These are phyloP conservation scores for Aspergillus aculeatinus DNA, from an alignment of 2,329 filamentous ascomycete genomes.

Conservation along the genomic window DNA sequence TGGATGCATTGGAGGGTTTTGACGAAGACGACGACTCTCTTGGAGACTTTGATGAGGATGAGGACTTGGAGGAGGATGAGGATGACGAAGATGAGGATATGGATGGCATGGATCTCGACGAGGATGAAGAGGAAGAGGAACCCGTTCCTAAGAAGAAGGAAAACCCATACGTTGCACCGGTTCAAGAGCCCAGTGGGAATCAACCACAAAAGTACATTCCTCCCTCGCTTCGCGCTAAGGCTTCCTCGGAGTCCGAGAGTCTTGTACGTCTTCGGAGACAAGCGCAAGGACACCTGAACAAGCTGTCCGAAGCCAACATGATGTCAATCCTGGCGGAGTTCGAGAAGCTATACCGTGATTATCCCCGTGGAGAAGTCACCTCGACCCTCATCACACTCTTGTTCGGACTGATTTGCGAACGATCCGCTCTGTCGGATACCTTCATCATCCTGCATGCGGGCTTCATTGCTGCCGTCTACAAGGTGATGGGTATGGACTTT, in stretches of 20 bases:
- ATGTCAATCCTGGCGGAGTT: slow-evolving; percentile 79
- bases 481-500: slow-evolving; percentile 82
- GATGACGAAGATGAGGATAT: slow-evolving; percentile 39
- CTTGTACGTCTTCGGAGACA: slow-evolving; percentile 71
- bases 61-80: slow-evolving; percentile 28
- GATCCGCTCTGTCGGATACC: slow-evolving; percentile 76
- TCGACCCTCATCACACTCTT: slow-evolving; percentile 75
- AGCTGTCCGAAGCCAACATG: slow-evolving; percentile 87
- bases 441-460: slow-evolving; percentile 89
- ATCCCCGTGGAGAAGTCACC: slow-evolving; percentile 86
- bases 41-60: slow-evolving; percentile 24
- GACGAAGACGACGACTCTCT: slow-evolving; percentile 22
- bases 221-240: slow-evolving; percentile 70
- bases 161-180: slow-evolving; percentile 85
- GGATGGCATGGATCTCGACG: slow-evolving; percentile 1
- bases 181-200: slow-evolving; percentile 44
- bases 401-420: slow-evolving; percentile 75
- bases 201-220: slow-evolving; percentile 75
- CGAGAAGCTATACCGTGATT: slow-evolving; percentile 77
- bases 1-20: slow-evolving; percentile 36
- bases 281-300: slow-evolving; percentile 85
- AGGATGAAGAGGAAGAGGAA: slow-evolving; percentile 36
- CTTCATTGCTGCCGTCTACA: slow-evolving; percentile 85
- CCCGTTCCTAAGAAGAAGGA: slow-evolving; percentile 59
- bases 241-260: slow-evolving; percentile 64